phyloP scores from a whole-genome alignment of 2,329 filamentous ascomycete species.

The Botrytis byssoidea region DNA sequence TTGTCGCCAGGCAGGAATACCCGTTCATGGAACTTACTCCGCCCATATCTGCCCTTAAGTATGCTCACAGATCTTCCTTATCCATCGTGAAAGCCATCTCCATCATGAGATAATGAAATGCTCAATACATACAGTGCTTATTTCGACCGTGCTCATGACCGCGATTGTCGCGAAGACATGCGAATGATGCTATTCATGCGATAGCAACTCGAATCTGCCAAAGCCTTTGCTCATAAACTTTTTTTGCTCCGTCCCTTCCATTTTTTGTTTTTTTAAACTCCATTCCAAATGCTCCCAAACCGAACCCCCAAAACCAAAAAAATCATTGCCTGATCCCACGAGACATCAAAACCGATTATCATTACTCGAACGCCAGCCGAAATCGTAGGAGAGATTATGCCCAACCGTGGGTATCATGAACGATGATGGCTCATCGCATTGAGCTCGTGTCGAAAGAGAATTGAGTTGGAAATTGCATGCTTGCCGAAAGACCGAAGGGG shows the following conservation, averaged over 20 bases:
- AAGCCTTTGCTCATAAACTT: not conserved
- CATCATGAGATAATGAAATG: slow-evolving; percentile 15
- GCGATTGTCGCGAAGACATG: not conserved
- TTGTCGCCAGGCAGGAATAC: slow-evolving; percentile 1
- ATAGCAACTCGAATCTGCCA: not conserved
- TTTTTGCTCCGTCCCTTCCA: not conserved
- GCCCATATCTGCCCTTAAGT: not conserved
- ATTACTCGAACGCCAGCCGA: slow-evolving; percentile 7
- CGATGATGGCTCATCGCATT: slow-evolving; percentile 36
- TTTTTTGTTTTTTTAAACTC: slow-evolving; percentile 18
- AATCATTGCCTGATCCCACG: slow-evolving; percentile 7
- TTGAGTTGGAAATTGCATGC: slow-evolving; percentile 89
- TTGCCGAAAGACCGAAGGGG: slow-evolving; percentile 88
- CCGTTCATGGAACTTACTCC: not conserved
- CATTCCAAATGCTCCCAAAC: slow-evolving; percentile 5
- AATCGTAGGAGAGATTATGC: slow-evolving; percentile 16
- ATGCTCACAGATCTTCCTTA: not conserved
- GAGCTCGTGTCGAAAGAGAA: slow-evolving; percentile 64
- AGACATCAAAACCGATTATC: slow-evolving; percentile 7
- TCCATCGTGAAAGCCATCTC: not conserved
- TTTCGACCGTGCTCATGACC: not conserved
- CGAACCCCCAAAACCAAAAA: not conserved
- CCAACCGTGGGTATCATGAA: slow-evolving; percentile 36
- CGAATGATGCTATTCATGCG: not conserved
- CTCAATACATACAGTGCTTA: slow-evolving; percentile 12